Evolutionary conservation across 1,284 basidiomycete genomes (phyloP), one percentile per base, ranked within the genome.

Genomic region (Pholiota adiposa): DNA sequence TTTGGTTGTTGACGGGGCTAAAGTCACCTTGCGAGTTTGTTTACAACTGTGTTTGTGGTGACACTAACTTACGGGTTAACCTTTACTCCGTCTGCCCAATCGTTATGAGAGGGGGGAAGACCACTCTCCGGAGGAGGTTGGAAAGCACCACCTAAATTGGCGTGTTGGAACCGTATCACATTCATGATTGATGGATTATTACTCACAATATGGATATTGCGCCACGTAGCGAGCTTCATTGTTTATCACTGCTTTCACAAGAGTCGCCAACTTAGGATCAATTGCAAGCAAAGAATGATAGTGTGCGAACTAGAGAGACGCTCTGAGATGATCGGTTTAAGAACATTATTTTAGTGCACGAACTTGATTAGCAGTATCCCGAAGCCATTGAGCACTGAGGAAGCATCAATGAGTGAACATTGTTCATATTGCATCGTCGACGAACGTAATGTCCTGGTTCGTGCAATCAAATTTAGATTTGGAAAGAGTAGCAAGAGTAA

Each of bases 301-400:
- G 54, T 88, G 86, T 16, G 87, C 85, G 63, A 92, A 87, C 85
- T 90, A 53, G 56, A 36, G 12, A 40, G 21, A 55, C 36, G 46
- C 11, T 4, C 18, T 36, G n/a, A 29, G 44, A 58, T 40, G 12
- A 8, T 4, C 4, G 29, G 23, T 46, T 1, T 5, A 12, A 16
- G 19, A 18, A 7, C 9, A 7, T 48, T 0, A 11, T 31, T 11
- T n/a, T 1, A 14, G n/a, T 8, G 19, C 38, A 65, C 73, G 21
- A 56, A 83, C 87, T 74, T 90, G 88, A 66, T 91, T 91, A n/a
- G 83, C 88, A 19, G 89, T 90, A 67, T 91, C 89, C 52, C 89
- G 83, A 50, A 91, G 77, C 89, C 89, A 88, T 67, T 87, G 86
- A 2, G 86, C 86, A 41, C 86, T 87, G 58, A 33, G 25, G 11